Conservation (phyloP, 768 basidiomycete genomes). For the Boletus vermiculosoides region DNA sequence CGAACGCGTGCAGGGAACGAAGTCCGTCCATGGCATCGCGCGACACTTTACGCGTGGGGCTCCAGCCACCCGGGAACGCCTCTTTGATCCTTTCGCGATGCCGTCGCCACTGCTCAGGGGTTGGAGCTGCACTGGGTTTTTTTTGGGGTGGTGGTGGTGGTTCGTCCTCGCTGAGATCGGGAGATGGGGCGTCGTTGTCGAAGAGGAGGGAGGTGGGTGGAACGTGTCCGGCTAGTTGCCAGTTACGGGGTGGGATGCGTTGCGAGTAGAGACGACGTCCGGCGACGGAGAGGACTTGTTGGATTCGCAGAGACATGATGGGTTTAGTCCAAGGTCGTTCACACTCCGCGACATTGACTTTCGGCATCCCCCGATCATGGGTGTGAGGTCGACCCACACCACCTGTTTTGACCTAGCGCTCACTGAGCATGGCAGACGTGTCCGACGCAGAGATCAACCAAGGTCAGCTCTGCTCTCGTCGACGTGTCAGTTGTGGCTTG, state of each 20-base stretch:
- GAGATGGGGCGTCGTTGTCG: conserved; percentile 13
- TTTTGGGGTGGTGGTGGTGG: conserved; percentile 29
- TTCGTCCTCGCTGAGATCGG: conserved; percentile 33
- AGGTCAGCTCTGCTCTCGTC: conserved; percentile 45
- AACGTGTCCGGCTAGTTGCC: conserved; percentile 33
- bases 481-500: conserved; percentile 10
- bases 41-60: conserved; percentile 76
- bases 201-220: conserved; percentile 31
- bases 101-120: conserved; percentile 46
- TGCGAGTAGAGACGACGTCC: conserved; percentile 29
- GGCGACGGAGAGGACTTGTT: conserved; percentile 1
- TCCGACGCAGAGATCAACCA: conserved; percentile 68
- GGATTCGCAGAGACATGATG: conserved; percentile 21
- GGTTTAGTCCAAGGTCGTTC: not conserved
- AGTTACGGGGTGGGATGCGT: conserved; percentile 27
- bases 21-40: conserved; percentile 83
- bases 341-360: conserved; percentile 18
- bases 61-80: conserved; percentile 67
- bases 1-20: conserved; percentile 60
- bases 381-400: not conserved
- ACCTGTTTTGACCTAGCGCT: not conserved
- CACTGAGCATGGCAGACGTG: conserved; percentile 68
- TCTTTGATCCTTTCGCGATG: conserved; percentile 54
- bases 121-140: conserved; percentile 21
- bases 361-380: conserved; percentile 24